phyloP scores from a whole-genome alignment of 2,329 filamentous ascomycete genomes.

The Penicillium sp. region DNA sequence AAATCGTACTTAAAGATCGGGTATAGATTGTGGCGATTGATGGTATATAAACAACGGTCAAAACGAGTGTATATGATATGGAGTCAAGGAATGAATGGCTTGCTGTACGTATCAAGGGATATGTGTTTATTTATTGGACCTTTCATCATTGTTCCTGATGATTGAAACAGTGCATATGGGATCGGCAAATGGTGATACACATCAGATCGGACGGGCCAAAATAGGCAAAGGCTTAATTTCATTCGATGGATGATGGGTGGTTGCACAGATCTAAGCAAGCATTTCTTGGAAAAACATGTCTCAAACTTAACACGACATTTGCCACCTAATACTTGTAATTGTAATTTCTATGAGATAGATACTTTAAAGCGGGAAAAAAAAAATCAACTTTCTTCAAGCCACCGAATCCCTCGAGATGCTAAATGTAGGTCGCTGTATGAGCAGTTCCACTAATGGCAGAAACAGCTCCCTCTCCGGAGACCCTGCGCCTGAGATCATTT shows the following conservation, averaged over 20 bases:
- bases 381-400: background rate
- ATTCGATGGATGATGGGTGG: background rate
- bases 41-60: background rate
- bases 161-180: background rate
- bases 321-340: background rate
- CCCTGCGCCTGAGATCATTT: slow-evolving; percentile 32
- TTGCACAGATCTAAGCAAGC: background rate
- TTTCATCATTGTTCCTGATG: background rate
- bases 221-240: background rate
- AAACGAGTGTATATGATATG: background rate
- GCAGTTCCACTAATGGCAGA: slow-evolving; percentile 52
- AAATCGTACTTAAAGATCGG: background rate
- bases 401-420: slow-evolving; percentile 2
- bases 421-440: slow-evolving; percentile 43
- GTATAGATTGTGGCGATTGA: background rate
- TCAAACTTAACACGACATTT: background rate
- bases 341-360: background rate
- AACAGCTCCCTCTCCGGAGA: slow-evolving; percentile 47
- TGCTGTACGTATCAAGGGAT: background rate
- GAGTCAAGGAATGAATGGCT: background rate
- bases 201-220: slow-evolving; percentile 2
- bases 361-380: background rate
- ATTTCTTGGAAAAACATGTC: background rate
- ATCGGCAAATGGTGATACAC: background rate
- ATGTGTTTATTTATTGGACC: background rate